These are phyloP conservation scores for Pythium folliculosum DNA, from an alignment of 352 stramenopile genomes.

Conservation along the genomic window DNA sequence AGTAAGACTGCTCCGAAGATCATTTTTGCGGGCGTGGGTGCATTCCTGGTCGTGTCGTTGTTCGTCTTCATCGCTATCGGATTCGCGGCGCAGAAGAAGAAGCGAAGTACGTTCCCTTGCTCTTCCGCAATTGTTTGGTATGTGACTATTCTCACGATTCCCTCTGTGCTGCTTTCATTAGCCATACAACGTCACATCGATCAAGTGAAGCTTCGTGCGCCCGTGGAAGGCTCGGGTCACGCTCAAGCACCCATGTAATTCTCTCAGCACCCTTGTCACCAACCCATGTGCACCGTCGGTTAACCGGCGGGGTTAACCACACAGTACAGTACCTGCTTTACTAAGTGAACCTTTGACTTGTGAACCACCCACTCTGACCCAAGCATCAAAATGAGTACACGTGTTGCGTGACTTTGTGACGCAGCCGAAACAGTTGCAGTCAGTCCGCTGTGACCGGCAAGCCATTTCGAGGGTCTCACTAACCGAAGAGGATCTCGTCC, in stretches of 20 bases:
- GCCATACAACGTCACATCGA: conserved; percentile 68
- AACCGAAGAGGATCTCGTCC: not conserved
- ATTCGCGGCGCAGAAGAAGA: conserved; percentile 72
- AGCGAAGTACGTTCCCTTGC: conserved; percentile 45
- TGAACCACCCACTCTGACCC: not conserved
- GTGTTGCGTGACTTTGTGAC: conserved; percentile 21
- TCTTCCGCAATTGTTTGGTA: not conserved
- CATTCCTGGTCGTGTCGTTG: conserved; percentile 73
- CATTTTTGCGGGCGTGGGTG: conserved; percentile 74
- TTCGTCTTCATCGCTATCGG: conserved; percentile 75
- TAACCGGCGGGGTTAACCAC: conserved; percentile 9
- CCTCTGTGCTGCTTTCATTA: conserved; percentile 23
- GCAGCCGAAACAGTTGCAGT: conserved; percentile 5
- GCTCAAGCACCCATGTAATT: conserved; percentile 31
- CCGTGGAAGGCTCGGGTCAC: conserved; percentile 41
- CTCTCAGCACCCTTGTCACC: not conserved
- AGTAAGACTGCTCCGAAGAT: conserved; percentile 59
- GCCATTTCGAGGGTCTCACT: conserved; percentile 4
- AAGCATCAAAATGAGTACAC: not conserved
- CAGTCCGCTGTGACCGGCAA: not conserved
- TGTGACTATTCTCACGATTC: not conserved
- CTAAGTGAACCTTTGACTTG: conserved; percentile 16
- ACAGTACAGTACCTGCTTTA: conserved; percentile 15
- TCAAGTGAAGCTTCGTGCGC: conserved; percentile 50
- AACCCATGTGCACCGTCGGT: not conserved